Evolutionary conservation across 164 flowering plant species (phyloP), one percentile per base, ranked within the genome.

Genomic region (Brasenia schreberi): DNA sequence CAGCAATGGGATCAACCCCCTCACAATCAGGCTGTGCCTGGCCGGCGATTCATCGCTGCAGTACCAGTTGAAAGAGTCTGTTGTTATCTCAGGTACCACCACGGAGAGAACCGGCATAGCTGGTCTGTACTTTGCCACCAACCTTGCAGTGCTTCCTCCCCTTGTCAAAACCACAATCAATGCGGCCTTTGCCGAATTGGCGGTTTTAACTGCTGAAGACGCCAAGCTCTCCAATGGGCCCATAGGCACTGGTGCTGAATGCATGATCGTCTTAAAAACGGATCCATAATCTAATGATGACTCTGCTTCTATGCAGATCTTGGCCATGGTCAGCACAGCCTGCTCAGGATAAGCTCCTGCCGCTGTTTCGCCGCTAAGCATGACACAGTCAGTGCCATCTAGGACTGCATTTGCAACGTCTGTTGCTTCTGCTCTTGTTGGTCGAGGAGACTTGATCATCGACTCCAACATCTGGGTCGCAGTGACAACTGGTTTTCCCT

Each of bases 291-390:
- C 77, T 23, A 90, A 81, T 6, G 89, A 82, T 77, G 84, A 86
- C 71, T 90, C 97, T 10, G 97, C 97, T 77, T 90, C 97, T 1
- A 81, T 64, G 68, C 97, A 90, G 60, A 90, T 88, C 65, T 79
- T 84, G 16, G 97, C 89, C 97, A 90, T 90, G 68, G 92, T 90
- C 42, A 68, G 80, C 19, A 90, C 97, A 43, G 92, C 89, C 62
- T 83, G 82, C 23, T 88, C 97, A 12, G 97, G 97, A 73, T 90
- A 90, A 64, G 94, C 92, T 70, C 97, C 97, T 42, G 97, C 94
- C 42, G 94, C 97, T 11, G 92, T 90, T 74, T 90, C 97, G 58
- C 94, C 92, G 74, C 97, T 90, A 6, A 90, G 83, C 94, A 90
- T 90, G n/a, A 88, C 94, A 77, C 97, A 90, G 70, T 90, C 97